Conservation (phyloP, 805 yeast species). For the Saturnispora hagleri region DNA sequence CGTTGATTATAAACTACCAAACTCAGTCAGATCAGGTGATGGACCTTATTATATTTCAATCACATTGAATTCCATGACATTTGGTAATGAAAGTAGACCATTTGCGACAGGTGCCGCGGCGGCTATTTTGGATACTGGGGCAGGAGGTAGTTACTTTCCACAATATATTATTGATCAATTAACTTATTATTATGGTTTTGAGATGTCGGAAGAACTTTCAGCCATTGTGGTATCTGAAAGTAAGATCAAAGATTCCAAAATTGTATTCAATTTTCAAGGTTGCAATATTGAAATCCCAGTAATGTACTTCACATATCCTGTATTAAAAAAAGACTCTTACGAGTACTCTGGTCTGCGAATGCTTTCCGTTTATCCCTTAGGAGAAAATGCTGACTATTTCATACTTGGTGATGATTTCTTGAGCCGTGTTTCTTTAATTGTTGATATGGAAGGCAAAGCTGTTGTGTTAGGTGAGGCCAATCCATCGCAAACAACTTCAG, state of each 20-base stretch:
- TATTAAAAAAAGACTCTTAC: slow-evolving; percentile 9
- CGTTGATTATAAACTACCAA: slow-evolving; percentile 3
- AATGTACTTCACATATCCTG: slow-evolving; percentile 13
- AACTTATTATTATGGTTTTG: slow-evolving; percentile 30
- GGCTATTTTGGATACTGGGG: slow-evolving; percentile 44
- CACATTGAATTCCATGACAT: slow-evolving; percentile 30
- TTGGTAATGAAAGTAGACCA: slow-evolving; percentile 13
- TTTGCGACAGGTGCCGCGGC: slow-evolving; percentile 21
- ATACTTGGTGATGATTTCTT: slow-evolving; percentile 48
- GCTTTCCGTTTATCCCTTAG: slow-evolving; percentile 1
- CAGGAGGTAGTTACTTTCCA: slow-evolving; percentile 39
- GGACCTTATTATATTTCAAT: slow-evolving; percentile 34
- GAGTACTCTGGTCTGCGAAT: slow-evolving; percentile 9
- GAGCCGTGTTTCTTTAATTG: slow-evolving; percentile 43
- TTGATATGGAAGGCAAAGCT: slow-evolving; percentile 39
- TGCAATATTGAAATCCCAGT: slow-evolving; percentile 41
- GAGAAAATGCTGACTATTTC: slow-evolving; percentile 25
- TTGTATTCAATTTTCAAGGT: slow-evolving; percentile 47
- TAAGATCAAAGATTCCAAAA: slow-evolving; percentile 14
- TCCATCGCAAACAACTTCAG: background rate
- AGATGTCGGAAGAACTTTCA: slow-evolving; percentile 30
- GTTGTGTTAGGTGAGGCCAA: slow-evolving; percentile 34
- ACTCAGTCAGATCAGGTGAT: slow-evolving; percentile 24
- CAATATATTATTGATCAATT: slow-evolving; percentile 18
- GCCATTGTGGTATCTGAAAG: slow-evolving; percentile 38